Evolutionary conservation across 768 basidiomycete genomes (phyloP).

Genomic region (Pholiota conissans): DNA sequence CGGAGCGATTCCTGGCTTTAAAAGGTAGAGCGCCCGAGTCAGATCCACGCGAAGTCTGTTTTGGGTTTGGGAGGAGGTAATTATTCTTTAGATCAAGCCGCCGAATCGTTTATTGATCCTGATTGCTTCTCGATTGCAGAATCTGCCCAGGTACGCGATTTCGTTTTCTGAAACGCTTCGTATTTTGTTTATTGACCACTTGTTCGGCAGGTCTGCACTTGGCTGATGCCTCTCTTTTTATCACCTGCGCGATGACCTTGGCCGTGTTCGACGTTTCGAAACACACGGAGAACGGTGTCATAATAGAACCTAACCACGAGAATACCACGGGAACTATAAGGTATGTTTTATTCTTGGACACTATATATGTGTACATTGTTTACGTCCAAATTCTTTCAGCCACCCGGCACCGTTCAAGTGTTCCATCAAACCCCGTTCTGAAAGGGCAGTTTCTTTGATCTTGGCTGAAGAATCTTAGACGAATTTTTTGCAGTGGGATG

Average conservation of each 20-base stretch:
- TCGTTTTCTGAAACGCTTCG: not conserved
- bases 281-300: conserved; percentile 41
- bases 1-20: conserved; percentile 56
- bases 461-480: conserved; percentile 38
- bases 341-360: conserved; percentile 25
- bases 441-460: conserved; percentile 53
- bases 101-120: conserved; percentile 1
- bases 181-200: conserved; percentile 6
- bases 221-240: conserved; percentile 54
- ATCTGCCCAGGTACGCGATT: conserved; percentile 45
- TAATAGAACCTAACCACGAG: conserved; percentile 53
- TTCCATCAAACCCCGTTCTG: conserved; percentile 58
- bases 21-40: conserved; percentile 42
- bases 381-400: conserved; percentile 25
- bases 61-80: conserved; percentile 71
- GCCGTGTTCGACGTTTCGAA: conserved; percentile 54
- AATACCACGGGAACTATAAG: conserved; percentile 67
- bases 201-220: conserved; percentile 44
- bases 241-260: conserved; percentile 50
- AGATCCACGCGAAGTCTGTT: conserved; percentile 62
- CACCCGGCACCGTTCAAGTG: conserved; percentile 67
- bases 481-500: conserved; percentile 6
- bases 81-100: conserved; percentile 18
- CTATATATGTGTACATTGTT: not conserved
- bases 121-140: conserved; percentile 23